phyloP scores from a whole-genome alignment of 441 rosid genomes.

The Melastoma candidum region DNA sequence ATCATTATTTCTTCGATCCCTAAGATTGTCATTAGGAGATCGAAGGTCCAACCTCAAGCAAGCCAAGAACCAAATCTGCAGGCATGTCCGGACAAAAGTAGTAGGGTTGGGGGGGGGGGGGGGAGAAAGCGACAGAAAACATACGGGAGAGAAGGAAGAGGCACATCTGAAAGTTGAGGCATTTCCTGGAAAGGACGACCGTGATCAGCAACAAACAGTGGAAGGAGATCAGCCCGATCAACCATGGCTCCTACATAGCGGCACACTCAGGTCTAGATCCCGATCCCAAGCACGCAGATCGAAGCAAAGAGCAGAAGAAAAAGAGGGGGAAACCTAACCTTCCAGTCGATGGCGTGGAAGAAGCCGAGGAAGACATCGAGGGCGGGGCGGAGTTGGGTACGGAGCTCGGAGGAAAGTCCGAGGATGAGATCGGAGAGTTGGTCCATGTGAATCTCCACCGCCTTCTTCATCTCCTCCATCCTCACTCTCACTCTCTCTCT shows the following conservation, averaged over 20 bases:
- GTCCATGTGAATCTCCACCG: constrained; percentile 67
- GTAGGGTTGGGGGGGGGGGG: not conserved
- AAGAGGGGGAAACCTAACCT: constrained; percentile 26
- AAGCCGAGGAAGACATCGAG: constrained; percentile 68
- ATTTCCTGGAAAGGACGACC: constrained; percentile 50
- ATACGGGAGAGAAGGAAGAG: constrained; percentile 75
- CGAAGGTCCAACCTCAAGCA: not conserved
- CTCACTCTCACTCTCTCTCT: not conserved
- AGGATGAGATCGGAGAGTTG: constrained; percentile 81
- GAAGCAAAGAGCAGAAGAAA: not conserved
- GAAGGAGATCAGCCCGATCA: constrained; percentile 55
- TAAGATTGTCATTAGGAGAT: too few species aligned
- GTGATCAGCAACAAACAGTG: constrained; percentile 46
- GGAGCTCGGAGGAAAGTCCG: constrained; percentile 69
- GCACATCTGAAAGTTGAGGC: constrained; percentile 73
- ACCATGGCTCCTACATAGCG: constrained; percentile 64
- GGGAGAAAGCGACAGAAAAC: constrained; percentile 12
- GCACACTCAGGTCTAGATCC: not conserved
- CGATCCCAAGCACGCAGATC: not conserved
- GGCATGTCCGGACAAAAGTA: not conserved
- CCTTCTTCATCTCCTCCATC: constrained; percentile 71
- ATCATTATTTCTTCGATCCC: too few species aligned
- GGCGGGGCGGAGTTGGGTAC: constrained; percentile 71
- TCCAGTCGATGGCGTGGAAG: constrained; percentile 90
- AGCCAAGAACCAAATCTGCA: not conserved